These are phyloP conservation scores for Pyricularia sp. DNA, from an alignment of 2,329 filamentous ascomycete species.

Conservation along the genomic window DNA sequence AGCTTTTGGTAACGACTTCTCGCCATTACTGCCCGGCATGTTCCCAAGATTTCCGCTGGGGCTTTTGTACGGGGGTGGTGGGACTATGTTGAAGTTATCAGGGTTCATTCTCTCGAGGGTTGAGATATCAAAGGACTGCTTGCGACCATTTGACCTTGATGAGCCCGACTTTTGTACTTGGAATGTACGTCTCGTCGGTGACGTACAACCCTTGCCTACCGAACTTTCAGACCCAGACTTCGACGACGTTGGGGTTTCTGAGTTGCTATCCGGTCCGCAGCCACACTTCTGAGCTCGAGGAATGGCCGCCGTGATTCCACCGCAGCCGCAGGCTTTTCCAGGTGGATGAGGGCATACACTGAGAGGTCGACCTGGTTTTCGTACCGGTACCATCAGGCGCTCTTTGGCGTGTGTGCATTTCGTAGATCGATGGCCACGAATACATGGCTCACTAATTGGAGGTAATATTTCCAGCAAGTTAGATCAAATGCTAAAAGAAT, in stretches of 20 bases:
- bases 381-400: conserved; percentile 55
- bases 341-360: conserved; percentile 56
- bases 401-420: conserved; percentile 59
- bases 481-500: neutral
- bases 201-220: conserved; percentile 15
- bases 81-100: conserved; percentile 35
- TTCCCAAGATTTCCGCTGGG: neutral
- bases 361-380: conserved; percentile 58
- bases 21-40: neutral
- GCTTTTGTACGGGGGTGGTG: conserved; percentile 14
- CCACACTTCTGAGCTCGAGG: conserved; percentile 43
- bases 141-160: conserved; percentile 24
- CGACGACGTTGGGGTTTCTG: neutral
- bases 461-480: neutral
- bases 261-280: conserved; percentile 21
- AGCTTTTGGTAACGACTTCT: neutral
- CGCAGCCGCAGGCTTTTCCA: conserved; percentile 47
- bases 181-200: conserved; percentile 23
- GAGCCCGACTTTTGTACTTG: conserved; percentile 30
- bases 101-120: conserved; percentile 39
- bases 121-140: conserved; percentile 35
- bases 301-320: conserved; percentile 51
- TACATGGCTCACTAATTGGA: conserved; percentile 52
- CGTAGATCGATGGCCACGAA: conserved; percentile 62
- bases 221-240: conserved; percentile 8